Evolutionary conservation across 2,329 filamentous ascomycete genomes (phyloP), one percentile per base, ranked within the genome.

Genomic region (Colletotrichum tanaceti): DNA sequence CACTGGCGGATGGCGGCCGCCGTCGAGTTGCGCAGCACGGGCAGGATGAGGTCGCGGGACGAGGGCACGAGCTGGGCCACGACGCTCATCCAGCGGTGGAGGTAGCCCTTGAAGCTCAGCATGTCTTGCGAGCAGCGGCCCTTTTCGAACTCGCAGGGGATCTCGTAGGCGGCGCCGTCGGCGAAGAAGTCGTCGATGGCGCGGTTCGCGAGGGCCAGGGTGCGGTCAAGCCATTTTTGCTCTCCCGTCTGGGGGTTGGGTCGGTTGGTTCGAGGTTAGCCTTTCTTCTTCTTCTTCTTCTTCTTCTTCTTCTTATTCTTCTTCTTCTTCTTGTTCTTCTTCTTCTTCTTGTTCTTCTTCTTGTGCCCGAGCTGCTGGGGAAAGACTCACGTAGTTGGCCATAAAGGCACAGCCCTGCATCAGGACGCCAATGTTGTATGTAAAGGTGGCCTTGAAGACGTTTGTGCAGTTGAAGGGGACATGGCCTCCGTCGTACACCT

Each of bases 31-130:
- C 81, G 80, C 6, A 93, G 81, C 39, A 87, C 83, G 0, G 88
- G 84, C 66, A 86, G 79, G 72, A 93, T 89, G 18, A 75, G 79
- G 1, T 83, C 78, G 38, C 78, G 78, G 0, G 86, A 89, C 54
- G 84, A 84, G 0, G 91, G 90, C 0, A 87, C 89, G 11, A 93
- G 67, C 71, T 90, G 84, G 2, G 87, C 85, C 0, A 86, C 83
- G 22, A 85, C 83, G 2, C 86, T 83, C 73, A 93, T 81, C 88
- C 90, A 92, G 47, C 89, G 86, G 72, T 89, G 84, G 18, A 92
- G 81, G 65, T 90, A 89, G 39, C 90, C 90, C 78, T 93, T 93
- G 85, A 91, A 94, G 1, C 87, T 87, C 66, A 87, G 80, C 83
- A 93, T 91, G 73, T 95, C 93, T 53, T 86, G 83, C 65, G 90